Conservation (phyloP, 2,329 filamentous ascomycete species). For the Aspergillus sergii region DNA sequence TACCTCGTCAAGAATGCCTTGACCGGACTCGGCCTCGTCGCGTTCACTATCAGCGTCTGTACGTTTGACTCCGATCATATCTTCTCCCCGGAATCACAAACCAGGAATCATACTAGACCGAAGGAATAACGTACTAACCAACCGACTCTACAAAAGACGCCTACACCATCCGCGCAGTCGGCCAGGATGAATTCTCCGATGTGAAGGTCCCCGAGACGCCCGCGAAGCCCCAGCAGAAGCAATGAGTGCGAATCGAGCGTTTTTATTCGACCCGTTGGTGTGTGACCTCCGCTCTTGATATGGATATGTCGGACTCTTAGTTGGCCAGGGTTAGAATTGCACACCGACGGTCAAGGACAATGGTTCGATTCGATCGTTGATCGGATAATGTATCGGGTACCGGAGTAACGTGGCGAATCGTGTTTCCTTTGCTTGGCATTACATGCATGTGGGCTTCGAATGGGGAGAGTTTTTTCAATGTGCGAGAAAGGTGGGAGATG, state of each 20-base stretch:
- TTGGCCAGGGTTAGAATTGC: neutral
- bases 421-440: neutral
- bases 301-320: neutral
- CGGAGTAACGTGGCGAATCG: neutral
- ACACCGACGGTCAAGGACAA: neutral
- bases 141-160: slow-evolving; percentile 53
- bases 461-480: neutral
- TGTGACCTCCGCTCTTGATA: neutral
- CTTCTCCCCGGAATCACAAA: neutral
- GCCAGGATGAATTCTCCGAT: slow-evolving; percentile 96
- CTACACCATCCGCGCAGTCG: slow-evolving; percentile 79
- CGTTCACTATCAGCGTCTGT: slow-evolving; percentile 86
- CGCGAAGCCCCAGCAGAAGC: slow-evolving; percentile 32
- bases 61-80: slow-evolving; percentile 47
- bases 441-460: neutral
- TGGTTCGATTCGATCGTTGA: neutral
- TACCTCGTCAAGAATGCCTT: slow-evolving; percentile 88
- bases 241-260: slow-evolving; percentile 21
- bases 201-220: slow-evolving; percentile 83
- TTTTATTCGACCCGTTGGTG: neutral
- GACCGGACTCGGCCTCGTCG: slow-evolving; percentile 74
- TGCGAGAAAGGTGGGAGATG: neutral
- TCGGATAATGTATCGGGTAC: neutral
- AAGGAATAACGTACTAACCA: neutral
- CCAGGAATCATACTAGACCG: neutral